Evolutionary conservation across 2,329 filamentous ascomycete genomes (phyloP), one percentile per base, ranked within the genome.

Genomic region (Trichoderma asperellum): DNA sequence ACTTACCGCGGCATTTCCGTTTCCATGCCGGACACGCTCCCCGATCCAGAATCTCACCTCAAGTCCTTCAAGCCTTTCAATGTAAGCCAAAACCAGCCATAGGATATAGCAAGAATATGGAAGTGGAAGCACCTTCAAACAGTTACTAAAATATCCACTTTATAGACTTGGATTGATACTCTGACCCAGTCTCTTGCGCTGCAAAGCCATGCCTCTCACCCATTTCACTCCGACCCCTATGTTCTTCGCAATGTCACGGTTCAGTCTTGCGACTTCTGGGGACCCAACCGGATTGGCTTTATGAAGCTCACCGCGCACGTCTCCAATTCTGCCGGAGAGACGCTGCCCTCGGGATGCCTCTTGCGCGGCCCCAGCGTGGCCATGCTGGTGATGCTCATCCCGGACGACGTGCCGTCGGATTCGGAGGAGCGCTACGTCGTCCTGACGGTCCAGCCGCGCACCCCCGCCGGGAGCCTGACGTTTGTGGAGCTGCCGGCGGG

Each of bases 331-430:
- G 78, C 78, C 0, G 83, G 83, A 67, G 84, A 87, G 72, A 76
- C 73, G 0, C 81, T 90, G 0, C 86, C 88, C 0, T 87, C 85
- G 5, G 79, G 80, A 2, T 81, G 87, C 0, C 86, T 90, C 70
- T 81, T 90, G 2, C 84, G 88, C 47, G 88, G 88, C 0, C 83
- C 86, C n/a, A 86, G 83, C 74, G 87, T 90, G 55, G 87, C 83
- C 29, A 87, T 90, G 83, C 82, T 90, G 10, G 82, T 88, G 34
- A 82, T 87, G 74, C 81, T 88, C 8, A 73, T 86, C 8, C 87
- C 87, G 0, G 83, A 87, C 60, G 86, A 88, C 73, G 77, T 73
- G 1, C 61, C 75, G 6, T 67, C 72, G 18, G 76, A 73, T 1
- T 79, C 75, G 0, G 76, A 82, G 16, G 86, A 89, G 78, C 83